Percentiles rank a stretch among this genome's conserved stretches.
These are phyloP conservation scores for Discostella pseudostelligera DNA, from an alignment of 108 stramenopile genomes.

Conservation along the genomic window DNA sequence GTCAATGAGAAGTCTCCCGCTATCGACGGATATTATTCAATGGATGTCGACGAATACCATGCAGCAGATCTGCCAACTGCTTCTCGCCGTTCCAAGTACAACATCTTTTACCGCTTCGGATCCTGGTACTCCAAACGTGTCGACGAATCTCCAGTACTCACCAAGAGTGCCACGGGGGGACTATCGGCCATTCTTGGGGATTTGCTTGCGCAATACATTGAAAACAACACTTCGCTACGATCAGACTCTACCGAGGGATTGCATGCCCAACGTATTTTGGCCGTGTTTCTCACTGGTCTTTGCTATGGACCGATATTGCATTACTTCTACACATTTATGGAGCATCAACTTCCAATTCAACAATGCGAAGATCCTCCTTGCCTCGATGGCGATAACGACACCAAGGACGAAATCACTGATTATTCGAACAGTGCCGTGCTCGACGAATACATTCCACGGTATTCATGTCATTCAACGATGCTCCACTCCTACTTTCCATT, in stretches of 20 bases:
- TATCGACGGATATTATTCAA: conserved; percentile 1
- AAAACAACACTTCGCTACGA: neutral
- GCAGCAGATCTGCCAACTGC: neutral
- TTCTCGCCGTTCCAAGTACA: too few species aligned
- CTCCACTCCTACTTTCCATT: conserved; percentile 3
- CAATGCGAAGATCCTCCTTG: too few species aligned
- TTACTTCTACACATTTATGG: conserved; percentile 2
- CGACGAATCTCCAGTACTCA: conserved; percentile 1
- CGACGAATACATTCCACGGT: neutral
- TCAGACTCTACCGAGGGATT: neutral
- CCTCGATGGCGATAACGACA: too few species aligned
- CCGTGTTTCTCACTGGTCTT: conserved; percentile 7
- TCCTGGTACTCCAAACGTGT: neutral
- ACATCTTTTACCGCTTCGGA: neutral
- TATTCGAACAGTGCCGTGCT: too few species aligned
- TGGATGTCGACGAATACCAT: neutral
- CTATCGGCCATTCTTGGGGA: neutral
- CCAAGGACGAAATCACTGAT: too few species aligned
- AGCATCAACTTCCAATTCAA: neutral
- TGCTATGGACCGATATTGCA: conserved; percentile 7
- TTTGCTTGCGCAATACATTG: conserved; percentile 1
- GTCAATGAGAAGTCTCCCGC: neutral
- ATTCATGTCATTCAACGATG: conserved; percentile 8
- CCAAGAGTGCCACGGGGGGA: conserved; percentile 7
- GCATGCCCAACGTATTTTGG: neutral